Conservation (phyloP, 163 green algal species). For the Smithsoniella earleae region DNA sequence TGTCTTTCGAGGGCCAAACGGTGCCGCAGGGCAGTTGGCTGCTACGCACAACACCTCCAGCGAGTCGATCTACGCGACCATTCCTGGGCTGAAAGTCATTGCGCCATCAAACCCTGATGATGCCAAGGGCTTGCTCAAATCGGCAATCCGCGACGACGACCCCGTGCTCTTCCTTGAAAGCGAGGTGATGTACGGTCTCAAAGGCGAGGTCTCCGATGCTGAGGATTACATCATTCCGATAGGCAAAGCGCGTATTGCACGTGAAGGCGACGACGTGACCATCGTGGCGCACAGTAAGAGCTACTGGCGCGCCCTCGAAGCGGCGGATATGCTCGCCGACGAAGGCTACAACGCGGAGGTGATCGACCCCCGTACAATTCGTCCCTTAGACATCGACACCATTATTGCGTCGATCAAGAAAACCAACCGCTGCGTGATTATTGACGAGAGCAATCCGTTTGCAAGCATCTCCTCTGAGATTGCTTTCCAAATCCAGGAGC, state of each 20-base stretch:
- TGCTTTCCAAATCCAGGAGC: too few species aligned
- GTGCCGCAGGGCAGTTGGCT: conserved; percentile 68
- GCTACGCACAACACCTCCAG: conserved; percentile 90
- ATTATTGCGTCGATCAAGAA: conserved; percentile 76
- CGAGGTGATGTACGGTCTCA: too few species aligned
- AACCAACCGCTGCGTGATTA: conserved; percentile 62
- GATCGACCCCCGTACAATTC: conserved; percentile 87
- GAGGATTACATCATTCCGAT: conserved; percentile 64
- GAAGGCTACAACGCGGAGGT: conserved; percentile 89
- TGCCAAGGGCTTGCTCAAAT: background rate
- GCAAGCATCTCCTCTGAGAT: too few species aligned
- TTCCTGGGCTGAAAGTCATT: conserved; percentile 83
- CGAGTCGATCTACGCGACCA: conserved; percentile 73
- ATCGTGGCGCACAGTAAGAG: conserved; percentile 90
- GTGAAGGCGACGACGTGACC: conserved; percentile 81
- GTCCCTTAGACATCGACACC: conserved; percentile 83
- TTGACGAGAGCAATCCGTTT: too few species aligned
- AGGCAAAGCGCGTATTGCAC: conserved; percentile 84
- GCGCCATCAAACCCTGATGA: conserved; percentile 4
- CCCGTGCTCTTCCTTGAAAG: too few species aligned
- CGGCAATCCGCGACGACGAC: too few species aligned
- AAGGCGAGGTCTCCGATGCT: background rate
- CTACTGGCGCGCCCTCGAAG: conserved; percentile 65
- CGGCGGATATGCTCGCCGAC: conserved; percentile 74
- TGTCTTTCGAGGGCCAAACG: conserved; percentile 95